These are phyloP conservation scores for Calendula officinalis DNA, from an alignment of 129 eudicot species.

Conservation along the genomic window DNA sequence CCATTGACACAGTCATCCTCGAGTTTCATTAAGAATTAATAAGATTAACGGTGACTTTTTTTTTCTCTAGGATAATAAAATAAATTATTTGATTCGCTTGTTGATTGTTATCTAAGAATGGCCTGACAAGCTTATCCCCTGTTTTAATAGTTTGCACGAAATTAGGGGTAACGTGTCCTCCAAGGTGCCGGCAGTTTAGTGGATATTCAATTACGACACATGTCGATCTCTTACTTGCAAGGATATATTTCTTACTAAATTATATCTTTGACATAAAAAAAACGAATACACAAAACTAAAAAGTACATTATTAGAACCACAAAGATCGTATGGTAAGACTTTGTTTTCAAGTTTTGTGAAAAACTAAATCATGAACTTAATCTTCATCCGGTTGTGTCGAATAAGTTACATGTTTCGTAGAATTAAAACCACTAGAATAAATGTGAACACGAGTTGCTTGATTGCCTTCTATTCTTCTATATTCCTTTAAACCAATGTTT, in stretches of 20 bases:
- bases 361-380: not conserved
- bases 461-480: not conserved
- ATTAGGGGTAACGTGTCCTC: slow-evolving; percentile 20
- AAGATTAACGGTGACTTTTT: too few relatives aligned
- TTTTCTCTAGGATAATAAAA: too few relatives aligned
- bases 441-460: not conserved
- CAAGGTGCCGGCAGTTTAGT: slow-evolving; percentile 16
- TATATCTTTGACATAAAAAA: not conserved
- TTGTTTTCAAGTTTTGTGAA: not conserved
- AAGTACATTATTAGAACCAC: too few relatives aligned
- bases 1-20: too few relatives aligned
- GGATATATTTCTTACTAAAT: not conserved
- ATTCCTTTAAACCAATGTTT: not conserved
- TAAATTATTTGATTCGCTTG: too few relatives aligned
- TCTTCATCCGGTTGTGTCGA: not conserved
- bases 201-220: slow-evolving; percentile 20
- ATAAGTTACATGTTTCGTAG: not conserved
- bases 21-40: too few relatives aligned
- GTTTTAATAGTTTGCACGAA: too few relatives aligned
- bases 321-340: too few relatives aligned
- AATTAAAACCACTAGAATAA: not conserved
- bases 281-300: not conserved
- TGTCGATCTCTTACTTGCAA: slow-evolving; percentile 27
- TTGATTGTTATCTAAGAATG: too few relatives aligned
- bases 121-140: too few relatives aligned